Conservation (phyloP, 345 rosid genomes). For the Sonneratia caseolaris region DNA sequence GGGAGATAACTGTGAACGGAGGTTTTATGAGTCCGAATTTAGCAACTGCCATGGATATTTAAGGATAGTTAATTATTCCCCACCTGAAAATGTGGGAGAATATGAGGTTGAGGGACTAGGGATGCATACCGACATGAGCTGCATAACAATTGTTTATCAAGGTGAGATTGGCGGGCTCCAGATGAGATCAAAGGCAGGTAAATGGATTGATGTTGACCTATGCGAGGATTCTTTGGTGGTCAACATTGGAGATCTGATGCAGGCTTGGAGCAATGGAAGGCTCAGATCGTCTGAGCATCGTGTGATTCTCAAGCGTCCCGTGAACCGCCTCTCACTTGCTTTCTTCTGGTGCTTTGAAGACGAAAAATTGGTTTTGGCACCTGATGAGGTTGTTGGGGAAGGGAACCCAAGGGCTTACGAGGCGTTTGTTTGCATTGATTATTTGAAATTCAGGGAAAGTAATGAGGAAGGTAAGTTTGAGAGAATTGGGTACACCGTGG, state of each 20-base stretch:
- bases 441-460: conserved; percentile 50
- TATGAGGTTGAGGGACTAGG: conserved; percentile 63
- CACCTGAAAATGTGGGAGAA: conserved; percentile 28
- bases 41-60: conserved; percentile 54
- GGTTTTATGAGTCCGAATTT: conserved; percentile 34
- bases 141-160: conserved; percentile 46
- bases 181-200: conserved; percentile 47
- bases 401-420: conserved; percentile 34
- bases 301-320: conserved; percentile 36
- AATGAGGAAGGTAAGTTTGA: conserved; percentile 61
- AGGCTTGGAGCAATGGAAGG: conserved; percentile 71
- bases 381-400: conserved; percentile 42
- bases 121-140: conserved; percentile 80
- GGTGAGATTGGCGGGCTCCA: conserved; percentile 69
- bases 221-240: conserved; percentile 45
- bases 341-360: conserved; percentile 68
- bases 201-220: conserved; percentile 35
- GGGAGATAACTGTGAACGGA: conserved; percentile 31
- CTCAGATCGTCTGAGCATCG: conserved; percentile 68
- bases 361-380: conserved; percentile 49
- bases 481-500: conserved; percentile 46
- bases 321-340: conserved; percentile 50
- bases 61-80: conserved; percentile 56
- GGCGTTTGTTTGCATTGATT: conserved; percentile 49
- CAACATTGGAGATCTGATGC: conserved; percentile 71